Percentiles rank a stretch among this genome's conserved stretches.
These are phyloP conservation scores for Sphaerobolus stellatus DNA, from an alignment of 1,284 basidiomycete species.

Conservation along the genomic window DNA sequence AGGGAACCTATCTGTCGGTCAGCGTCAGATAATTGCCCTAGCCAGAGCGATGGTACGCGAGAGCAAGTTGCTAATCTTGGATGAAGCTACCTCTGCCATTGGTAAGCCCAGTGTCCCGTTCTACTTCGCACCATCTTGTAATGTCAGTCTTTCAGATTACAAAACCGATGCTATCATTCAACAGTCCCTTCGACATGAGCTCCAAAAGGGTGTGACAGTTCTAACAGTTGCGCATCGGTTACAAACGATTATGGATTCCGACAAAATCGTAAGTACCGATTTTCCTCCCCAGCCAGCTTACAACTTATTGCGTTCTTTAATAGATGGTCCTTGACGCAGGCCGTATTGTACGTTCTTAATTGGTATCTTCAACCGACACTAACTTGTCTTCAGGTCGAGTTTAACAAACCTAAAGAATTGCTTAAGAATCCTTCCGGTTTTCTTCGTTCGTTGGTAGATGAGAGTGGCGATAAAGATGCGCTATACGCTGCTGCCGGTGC, in stretches of 20 bases:
- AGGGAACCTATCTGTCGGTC: slow-evolving; percentile 50
- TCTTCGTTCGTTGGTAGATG: slow-evolving; percentile 45
- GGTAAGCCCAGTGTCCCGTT: slow-evolving; percentile 4
- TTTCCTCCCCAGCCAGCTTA: slow-evolving; percentile 20
- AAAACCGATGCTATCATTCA: slow-evolving; percentile 48
- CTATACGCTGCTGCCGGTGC: slow-evolving; percentile 5
- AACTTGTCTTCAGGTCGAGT: slow-evolving; percentile 33
- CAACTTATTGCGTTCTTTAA: neutral
- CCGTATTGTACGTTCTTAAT: slow-evolving; percentile 27
- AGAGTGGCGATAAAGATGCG: neutral
- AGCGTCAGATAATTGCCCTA: slow-evolving; percentile 59
- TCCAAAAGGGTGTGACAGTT: slow-evolving; percentile 55
- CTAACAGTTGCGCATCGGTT: slow-evolving; percentile 72
- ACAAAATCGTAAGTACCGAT: slow-evolving; percentile 30
- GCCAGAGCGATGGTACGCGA: slow-evolving; percentile 56
- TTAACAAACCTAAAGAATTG: slow-evolving; percentile 49
- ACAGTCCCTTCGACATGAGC: slow-evolving; percentile 51
- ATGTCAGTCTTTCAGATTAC: slow-evolving; percentile 16
- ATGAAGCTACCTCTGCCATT: slow-evolving; percentile 44
- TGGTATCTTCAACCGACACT: neutral
- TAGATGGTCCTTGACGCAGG: slow-evolving; percentile 43
- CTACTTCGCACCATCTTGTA: too few relatives aligned
- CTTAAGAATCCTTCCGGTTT: slow-evolving; percentile 44
- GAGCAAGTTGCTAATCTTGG: slow-evolving; percentile 61
- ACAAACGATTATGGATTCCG: slow-evolving; percentile 66